phyloP scores from a whole-genome alignment of 2,329 filamentous ascomycete genomes.

The Ambrosiella xylebori region DNA sequence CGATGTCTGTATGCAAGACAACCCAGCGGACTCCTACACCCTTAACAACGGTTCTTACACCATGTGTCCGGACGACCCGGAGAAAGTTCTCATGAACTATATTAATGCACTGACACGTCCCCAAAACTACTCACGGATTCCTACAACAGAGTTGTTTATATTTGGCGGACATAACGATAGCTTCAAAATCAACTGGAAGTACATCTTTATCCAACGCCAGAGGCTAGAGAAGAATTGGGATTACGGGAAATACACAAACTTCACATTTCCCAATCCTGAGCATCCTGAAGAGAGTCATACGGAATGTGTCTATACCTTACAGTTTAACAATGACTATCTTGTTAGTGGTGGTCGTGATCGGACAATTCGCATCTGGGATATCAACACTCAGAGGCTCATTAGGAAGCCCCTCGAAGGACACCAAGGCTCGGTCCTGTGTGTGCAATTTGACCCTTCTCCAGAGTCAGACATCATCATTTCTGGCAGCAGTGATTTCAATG shows the following conservation, averaged over 20 bases:
- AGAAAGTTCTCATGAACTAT: background rate
- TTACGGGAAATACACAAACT: conserved; percentile 62
- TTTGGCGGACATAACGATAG: conserved; percentile 18
- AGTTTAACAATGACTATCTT: conserved; percentile 69
- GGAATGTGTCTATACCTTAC: conserved; percentile 90
- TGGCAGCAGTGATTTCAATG: conserved; percentile 77
- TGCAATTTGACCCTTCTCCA: conserved; percentile 83
- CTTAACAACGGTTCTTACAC: background rate
- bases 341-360: conserved; percentile 87
- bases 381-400: conserved; percentile 63
- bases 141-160: conserved; percentile 3
- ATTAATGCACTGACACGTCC: conserved; percentile 4
- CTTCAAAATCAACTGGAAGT: conserved; percentile 74
- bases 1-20: conserved; percentile 15
- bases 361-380: conserved; percentile 77
- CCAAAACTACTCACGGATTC: conserved; percentile 1
- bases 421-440: conserved; percentile 70
- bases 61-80: background rate
- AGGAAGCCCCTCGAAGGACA: conserved; percentile 62
- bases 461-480: conserved; percentile 88
- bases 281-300: conserved; percentile 67
- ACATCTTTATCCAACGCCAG: conserved; percentile 75
- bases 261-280: conserved; percentile 74
- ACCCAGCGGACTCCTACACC: background rate
- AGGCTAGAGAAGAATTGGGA: conserved; percentile 85